phyloP scores from a whole-genome alignment of 2,329 filamentous ascomycete genomes.

The Trichophyton rubrum region DNA sequence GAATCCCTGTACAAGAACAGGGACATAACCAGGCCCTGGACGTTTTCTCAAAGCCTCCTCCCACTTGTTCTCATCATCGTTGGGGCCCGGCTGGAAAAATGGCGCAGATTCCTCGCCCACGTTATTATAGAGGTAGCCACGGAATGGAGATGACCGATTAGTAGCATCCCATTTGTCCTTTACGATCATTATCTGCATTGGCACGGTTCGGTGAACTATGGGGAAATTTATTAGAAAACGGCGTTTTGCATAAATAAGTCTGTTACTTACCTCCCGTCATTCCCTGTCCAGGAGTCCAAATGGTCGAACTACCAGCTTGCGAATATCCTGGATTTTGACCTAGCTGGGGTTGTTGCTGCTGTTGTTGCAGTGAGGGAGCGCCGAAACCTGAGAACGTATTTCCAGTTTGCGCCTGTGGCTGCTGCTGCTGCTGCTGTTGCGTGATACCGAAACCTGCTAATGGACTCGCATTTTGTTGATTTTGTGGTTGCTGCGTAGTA shows the following conservation, averaged over 20 bases:
- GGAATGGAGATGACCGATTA: conserved; percentile 41
- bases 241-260: no score
- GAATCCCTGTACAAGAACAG: conserved; percentile 49
- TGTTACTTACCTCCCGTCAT: conserved; percentile 29
- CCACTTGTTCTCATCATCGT: conserved; percentile 51
- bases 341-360: conserved; percentile 27
- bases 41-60: conserved; percentile 51
- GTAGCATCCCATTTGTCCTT: conserved; percentile 49
- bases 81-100: conserved; percentile 46
- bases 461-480: conserved; percentile 8
- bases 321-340: conserved; percentile 29
- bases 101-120: conserved; percentile 47
- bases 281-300: conserved; percentile 34
- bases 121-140: conserved; percentile 52
- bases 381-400: conserved; percentile 30
- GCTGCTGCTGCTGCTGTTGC: conserved; percentile 7
- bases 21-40: conserved; percentile 45
- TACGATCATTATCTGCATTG: conserved; percentile 50
- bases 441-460: conserved; percentile 7
- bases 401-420: conserved; percentile 25
- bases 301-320: conserved; percentile 25
- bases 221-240: not conserved
- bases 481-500: conserved; percentile 12
- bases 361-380: conserved; percentile 10
- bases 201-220: conserved; percentile 47